Conservation (phyloP, 2,329 filamentous ascomycete species). For the Trichoderma sp. region DNA sequence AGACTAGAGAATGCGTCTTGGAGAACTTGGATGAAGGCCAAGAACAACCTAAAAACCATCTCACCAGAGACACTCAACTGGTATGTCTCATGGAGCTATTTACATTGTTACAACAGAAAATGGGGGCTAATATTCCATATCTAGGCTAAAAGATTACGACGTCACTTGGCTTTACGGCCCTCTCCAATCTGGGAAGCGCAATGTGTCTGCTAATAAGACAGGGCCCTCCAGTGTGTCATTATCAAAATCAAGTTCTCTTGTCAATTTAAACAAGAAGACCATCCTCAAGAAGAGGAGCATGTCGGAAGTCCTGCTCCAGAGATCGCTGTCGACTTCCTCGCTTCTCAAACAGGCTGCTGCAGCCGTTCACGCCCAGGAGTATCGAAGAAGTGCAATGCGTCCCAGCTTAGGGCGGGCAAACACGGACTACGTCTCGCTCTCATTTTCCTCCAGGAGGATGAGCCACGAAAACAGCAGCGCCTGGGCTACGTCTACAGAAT, state of each 20-base stretch:
- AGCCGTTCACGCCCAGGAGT: conserved; percentile 78
- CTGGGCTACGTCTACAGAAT: conserved; percentile 62
- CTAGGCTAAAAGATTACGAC: conserved; percentile 92
- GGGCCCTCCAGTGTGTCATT: conserved; percentile 43
- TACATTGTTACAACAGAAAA: background rate
- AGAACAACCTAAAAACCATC: conserved; percentile 81
- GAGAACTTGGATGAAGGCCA: conserved; percentile 94
- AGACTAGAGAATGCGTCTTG: conserved; percentile 94
- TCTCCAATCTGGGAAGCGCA: conserved; percentile 68
- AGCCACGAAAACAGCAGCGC: conserved; percentile 61
- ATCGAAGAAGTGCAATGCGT: conserved; percentile 47
- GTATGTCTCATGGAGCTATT: conserved; percentile 44
- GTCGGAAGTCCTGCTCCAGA: conserved; percentile 91
- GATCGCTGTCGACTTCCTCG: conserved; percentile 82
- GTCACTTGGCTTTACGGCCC: conserved; percentile 98
- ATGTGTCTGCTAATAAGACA: conserved; percentile 46
- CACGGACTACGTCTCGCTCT: conserved; percentile 67
- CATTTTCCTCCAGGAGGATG: conserved; percentile 58
- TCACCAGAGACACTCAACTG: conserved; percentile 92
- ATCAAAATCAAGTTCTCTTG: conserved; percentile 60
- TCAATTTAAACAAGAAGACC: conserved; percentile 70
- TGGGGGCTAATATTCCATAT: conserved; percentile 27
- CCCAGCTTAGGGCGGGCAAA: conserved; percentile 59
- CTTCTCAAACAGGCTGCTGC: conserved; percentile 86
- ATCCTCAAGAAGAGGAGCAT: conserved; percentile 96